phyloP scores from a whole-genome alignment of 108 stramenopile species.

The Craspedostauros australis region DNA sequence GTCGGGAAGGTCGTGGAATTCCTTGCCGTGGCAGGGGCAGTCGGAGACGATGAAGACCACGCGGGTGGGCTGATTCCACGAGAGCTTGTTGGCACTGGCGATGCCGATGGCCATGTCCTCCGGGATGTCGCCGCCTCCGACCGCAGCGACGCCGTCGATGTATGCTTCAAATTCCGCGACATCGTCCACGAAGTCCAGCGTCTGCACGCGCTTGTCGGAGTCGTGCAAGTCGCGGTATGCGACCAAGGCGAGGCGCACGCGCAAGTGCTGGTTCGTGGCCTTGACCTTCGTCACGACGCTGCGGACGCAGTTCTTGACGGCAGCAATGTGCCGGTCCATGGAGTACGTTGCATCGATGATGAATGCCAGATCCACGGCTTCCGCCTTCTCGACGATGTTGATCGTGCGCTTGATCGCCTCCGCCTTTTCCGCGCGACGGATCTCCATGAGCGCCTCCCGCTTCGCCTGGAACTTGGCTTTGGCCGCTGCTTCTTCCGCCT shows the following conservation, averaged over 20 bases:
- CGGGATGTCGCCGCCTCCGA: conserved; percentile 14
- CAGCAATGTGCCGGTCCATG: conserved; percentile 20
- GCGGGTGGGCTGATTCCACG: conserved; percentile 23
- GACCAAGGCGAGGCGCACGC: conserved; percentile 24
- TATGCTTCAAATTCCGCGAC: conserved; percentile 20
- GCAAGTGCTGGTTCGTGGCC: conserved; percentile 19
- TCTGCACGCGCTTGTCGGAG: conserved; percentile 12
- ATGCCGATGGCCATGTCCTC: conserved; percentile 39
- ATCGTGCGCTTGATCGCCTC: conserved; percentile 24
- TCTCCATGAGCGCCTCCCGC: conserved; percentile 21
- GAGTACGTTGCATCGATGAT: conserved; percentile 30
- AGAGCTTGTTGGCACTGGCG: conserved; percentile 15
- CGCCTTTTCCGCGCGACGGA: too few relatives aligned
- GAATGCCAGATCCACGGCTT: conserved; percentile 33
- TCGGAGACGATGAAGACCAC: conserved; percentile 31
- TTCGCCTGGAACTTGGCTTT: conserved; percentile 16
- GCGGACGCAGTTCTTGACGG: conserved; percentile 19
- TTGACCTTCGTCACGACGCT: conserved; percentile 13
- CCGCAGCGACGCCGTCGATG: conserved; percentile 6
- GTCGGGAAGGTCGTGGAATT: conserved; percentile 19
- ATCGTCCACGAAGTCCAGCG: conserved; percentile 24
- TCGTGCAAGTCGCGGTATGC: conserved; percentile 27
- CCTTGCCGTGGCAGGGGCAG: conserved; percentile 26
- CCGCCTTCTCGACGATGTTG: conserved; percentile 13
- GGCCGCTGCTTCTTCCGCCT: too few relatives aligned